Evolutionary conservation across 495 filamentous ascomycete genomes (phyloP).

Genomic region (Talaromyces proteolyticus): DNA sequence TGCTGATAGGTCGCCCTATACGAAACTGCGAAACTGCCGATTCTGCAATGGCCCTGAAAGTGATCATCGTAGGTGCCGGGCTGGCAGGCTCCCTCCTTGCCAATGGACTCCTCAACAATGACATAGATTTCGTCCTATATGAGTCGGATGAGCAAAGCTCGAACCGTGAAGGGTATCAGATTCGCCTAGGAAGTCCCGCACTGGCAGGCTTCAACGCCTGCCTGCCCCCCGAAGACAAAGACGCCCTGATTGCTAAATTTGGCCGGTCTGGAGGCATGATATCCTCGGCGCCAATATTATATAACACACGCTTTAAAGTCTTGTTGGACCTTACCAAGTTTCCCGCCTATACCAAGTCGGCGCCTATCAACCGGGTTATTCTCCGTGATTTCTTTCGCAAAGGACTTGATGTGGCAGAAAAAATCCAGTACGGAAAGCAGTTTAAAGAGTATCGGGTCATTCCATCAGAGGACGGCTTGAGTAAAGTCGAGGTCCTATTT

Average conservation of each 20-base stretch:
- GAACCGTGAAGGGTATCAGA: not conserved
- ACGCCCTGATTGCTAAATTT: not conserved
- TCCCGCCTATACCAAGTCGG: not conserved
- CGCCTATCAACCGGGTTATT: not conserved
- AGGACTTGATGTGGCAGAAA: not conserved
- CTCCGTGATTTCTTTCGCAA: not conserved
- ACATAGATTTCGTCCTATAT: not conserved
- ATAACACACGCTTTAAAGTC: not conserved
- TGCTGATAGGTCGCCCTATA: no score
- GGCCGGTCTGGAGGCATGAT: not conserved
- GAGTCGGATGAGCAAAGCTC: not conserved
- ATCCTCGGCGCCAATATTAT: not conserved
- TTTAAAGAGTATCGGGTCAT: no score
- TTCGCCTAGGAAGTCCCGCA: not conserved
- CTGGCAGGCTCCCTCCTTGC: not conserved
- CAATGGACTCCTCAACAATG: not conserved
- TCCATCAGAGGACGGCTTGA: no score
- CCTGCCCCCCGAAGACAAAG: not conserved
- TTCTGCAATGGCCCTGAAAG: no score
- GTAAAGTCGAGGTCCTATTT: no score
- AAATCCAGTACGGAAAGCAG: not conserved
- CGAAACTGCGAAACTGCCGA: no score
- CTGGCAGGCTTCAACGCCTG: not conserved
- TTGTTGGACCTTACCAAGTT: not conserved
- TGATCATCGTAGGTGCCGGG: not conserved